Conservation (phyloP, 768 basidiomycete species). For the Hortiboletus campestris region DNA sequence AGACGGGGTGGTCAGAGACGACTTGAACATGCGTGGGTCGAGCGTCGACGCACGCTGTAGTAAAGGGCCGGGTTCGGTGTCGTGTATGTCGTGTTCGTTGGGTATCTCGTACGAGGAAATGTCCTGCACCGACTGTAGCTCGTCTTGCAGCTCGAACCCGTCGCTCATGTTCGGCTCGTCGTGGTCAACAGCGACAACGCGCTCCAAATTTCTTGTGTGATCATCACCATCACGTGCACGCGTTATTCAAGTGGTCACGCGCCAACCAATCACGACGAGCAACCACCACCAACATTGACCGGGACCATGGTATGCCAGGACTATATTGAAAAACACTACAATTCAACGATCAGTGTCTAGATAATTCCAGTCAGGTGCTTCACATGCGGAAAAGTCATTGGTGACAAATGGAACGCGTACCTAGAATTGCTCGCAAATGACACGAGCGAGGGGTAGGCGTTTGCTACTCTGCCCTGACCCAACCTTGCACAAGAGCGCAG, state of each 20-base stretch:
- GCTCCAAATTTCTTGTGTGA: conserved; percentile 3
- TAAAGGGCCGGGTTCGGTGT: conserved; percentile 52
- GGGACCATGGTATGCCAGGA: conserved; percentile 29
- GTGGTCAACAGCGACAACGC: conserved; percentile 6
- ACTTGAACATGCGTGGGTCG: background rate
- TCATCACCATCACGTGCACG: conserved; percentile 32
- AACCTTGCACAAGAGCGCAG: conserved; percentile 37
- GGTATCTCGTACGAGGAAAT: conserved; percentile 60
- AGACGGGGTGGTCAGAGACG: conserved; percentile 11
- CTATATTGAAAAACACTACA: background rate
- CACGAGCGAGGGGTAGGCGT: conserved; percentile 81
- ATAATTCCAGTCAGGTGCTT: conserved; percentile 97
- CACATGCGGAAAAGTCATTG: conserved; percentile 95
- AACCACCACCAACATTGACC: conserved; percentile 3
- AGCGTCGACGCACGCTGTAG: conserved; percentile 51
- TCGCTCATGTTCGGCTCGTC: conserved; percentile 32
- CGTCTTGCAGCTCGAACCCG: conserved; percentile 76
- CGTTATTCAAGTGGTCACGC: too few relatives aligned
- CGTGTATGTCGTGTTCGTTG: conserved; percentile 62
- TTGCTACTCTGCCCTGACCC: background rate
- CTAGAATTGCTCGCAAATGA: conserved; percentile 77
- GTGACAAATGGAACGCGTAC: conserved; percentile 93
- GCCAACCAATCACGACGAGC: too few relatives aligned
- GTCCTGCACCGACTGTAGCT: conserved; percentile 65
- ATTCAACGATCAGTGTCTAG: conserved; percentile 38